Percentiles rank a stretch among this genome's conserved stretches.
These are phyloP conservation scores for Rhizopogon sp. DNA, from an alignment of 768 basidiomycete genomes.

Conservation along the genomic window DNA sequence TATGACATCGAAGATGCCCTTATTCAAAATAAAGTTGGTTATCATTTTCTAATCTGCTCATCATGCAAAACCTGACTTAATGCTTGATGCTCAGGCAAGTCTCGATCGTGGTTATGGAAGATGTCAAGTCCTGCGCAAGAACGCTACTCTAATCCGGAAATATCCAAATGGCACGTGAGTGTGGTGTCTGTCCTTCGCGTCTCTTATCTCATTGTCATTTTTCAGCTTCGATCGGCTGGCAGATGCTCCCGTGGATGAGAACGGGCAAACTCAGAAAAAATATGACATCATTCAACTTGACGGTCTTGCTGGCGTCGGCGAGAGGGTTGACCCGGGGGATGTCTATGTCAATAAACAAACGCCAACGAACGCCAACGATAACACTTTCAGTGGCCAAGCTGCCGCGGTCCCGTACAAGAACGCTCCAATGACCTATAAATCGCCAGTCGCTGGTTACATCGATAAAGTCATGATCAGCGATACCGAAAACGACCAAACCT, in stretches of 20 bases:
- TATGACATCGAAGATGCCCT: slow-evolving; percentile 99
- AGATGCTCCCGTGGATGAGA: slow-evolving; percentile 84
- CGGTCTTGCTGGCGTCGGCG: slow-evolving; percentile 92
- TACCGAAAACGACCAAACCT: slow-evolving; percentile 91
- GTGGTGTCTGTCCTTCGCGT: not conserved
- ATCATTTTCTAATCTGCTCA: slow-evolving; percentile 4
- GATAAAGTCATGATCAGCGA: slow-evolving; percentile 98
- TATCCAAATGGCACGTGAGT: slow-evolving; percentile 97
- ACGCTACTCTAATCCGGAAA: slow-evolving; percentile 88
- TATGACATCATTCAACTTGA: slow-evolving; percentile 91
- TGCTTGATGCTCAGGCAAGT: slow-evolving; percentile 59
- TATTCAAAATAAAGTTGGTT: slow-evolving; percentile 81
- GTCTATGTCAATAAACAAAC: slow-evolving; percentile 97
- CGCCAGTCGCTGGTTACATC: slow-evolving; percentile 87
- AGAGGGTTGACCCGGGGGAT: slow-evolving; percentile 88
- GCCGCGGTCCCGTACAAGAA: slow-evolving; percentile 88
- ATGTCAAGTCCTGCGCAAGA: slow-evolving; percentile 96
- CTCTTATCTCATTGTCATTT: not conserved
- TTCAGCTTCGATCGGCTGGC: slow-evolving; percentile 87
- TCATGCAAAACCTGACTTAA: slow-evolving; percentile 2
- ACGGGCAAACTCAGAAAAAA: slow-evolving; percentile 72
- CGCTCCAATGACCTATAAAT: slow-evolving; percentile 89
- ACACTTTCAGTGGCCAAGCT: slow-evolving; percentile 80
- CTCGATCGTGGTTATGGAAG: slow-evolving; percentile 96
- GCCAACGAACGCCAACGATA: slow-evolving; percentile 90